These are phyloP conservation scores for Pyrrhoderma lamaoense DNA, from an alignment of 1,284 basidiomycete species.

Conservation along the genomic window DNA sequence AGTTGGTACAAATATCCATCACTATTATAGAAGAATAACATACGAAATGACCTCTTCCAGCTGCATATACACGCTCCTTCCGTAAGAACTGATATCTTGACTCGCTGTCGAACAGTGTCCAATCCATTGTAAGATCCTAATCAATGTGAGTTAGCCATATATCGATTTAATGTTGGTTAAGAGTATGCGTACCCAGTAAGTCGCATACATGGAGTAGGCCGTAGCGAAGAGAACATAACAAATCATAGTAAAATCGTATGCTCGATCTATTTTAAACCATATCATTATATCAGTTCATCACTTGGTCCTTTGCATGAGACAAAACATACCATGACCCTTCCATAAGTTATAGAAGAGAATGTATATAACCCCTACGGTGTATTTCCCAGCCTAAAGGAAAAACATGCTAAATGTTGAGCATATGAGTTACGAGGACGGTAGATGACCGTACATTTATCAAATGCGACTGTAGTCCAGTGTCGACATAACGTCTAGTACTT, in stretches of 20 bases:
- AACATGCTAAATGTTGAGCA: no score
- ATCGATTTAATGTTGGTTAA: no score
- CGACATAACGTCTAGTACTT: constrained; percentile 79
- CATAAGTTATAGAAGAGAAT: constrained; percentile 68
- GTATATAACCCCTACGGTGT: constrained; percentile 55
- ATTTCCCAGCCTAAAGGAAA: constrained; percentile 66
- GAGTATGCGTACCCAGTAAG: constrained; percentile 57
- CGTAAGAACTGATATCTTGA: constrained; percentile 63
- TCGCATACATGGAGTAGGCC: constrained; percentile 64
- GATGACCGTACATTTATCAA: constrained; percentile 66
- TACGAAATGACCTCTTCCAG: constrained; percentile 41
- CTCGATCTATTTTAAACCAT: constrained; percentile 28
- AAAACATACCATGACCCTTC: constrained; percentile 52
- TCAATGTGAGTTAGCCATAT: no score
- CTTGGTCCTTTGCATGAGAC: not conserved
- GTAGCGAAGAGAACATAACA: constrained; percentile 59
- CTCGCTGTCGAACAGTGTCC: constrained; percentile 65
- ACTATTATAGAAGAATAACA: constrained; percentile 24
- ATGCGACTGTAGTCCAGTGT: constrained; percentile 70
- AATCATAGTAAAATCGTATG: constrained; percentile 44
- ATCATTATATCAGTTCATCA: no score
- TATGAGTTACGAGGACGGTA: no score
- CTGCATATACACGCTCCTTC: constrained; percentile 64
- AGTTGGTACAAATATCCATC: constrained; percentile 1
- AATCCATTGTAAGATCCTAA: constrained; percentile 77